These are phyloP conservation scores for Rhodotorula sp. DNA, from an alignment of 1,284 basidiomycete species.

Conservation along the genomic window DNA sequence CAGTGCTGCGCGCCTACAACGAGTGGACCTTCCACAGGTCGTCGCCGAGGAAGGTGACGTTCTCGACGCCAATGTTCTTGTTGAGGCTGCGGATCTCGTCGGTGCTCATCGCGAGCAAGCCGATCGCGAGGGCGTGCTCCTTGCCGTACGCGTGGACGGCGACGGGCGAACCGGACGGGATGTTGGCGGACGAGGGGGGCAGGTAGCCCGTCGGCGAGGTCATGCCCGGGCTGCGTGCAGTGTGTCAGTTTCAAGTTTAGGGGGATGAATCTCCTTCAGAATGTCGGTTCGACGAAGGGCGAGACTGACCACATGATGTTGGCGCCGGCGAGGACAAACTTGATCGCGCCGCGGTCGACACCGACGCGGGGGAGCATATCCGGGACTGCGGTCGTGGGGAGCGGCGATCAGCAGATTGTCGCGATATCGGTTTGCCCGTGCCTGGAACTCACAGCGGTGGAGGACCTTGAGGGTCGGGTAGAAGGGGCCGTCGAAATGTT, in stretches of 20 bases:
- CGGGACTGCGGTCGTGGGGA: slow-evolving; percentile 64
- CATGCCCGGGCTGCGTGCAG: slow-evolving; percentile 65
- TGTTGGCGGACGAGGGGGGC: slow-evolving; percentile 67
- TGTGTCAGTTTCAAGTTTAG: slow-evolving; percentile 3
- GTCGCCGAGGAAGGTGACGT: slow-evolving; percentile 80
- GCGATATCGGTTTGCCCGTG: too few relatives aligned
- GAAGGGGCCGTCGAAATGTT: slow-evolving; percentile 93
- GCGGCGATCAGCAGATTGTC: too few relatives aligned
- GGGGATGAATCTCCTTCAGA: too few relatives aligned
- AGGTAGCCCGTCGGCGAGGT: slow-evolving; percentile 88
- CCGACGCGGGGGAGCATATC: slow-evolving; percentile 82
- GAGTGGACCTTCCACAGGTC: slow-evolving; percentile 79
- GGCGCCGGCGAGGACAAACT: slow-evolving; percentile 79
- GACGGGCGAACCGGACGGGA: slow-evolving; percentile 71
- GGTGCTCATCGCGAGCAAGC: slow-evolving; percentile 75
- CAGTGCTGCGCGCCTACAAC: slow-evolving; percentile 48
- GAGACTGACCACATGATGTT: slow-evolving; percentile 52
- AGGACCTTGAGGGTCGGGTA: slow-evolving; percentile 83
- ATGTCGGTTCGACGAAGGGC: too few relatives aligned
- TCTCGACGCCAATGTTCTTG: slow-evolving; percentile 89
- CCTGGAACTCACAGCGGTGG: slow-evolving; percentile 77
- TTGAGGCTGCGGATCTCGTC: slow-evolving; percentile 87
- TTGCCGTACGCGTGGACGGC: slow-evolving; percentile 96
- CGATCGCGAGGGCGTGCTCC: slow-evolving; percentile 84
- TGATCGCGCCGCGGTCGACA: slow-evolving; percentile 95